Evolutionary conservation across 2,329 filamentous ascomycete genomes (phyloP).

Genomic region (Corynespora cassiicola): DNA sequence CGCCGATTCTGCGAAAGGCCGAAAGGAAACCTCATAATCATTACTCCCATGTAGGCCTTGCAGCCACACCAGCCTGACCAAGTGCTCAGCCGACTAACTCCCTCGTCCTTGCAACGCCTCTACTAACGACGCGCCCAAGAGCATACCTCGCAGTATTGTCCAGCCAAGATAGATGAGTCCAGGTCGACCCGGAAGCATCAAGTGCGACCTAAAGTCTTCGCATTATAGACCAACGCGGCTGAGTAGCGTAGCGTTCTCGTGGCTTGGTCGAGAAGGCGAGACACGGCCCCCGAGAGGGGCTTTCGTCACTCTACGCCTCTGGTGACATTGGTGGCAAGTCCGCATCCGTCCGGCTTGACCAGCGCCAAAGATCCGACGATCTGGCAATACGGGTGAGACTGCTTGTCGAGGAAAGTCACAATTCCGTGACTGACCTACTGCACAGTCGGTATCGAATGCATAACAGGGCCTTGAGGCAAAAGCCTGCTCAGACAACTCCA

Average conservation of each 20-base stretch:
- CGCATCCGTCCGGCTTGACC: constrained; percentile 16
- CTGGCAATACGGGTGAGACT: constrained; percentile 15
- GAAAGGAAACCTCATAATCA: no score
- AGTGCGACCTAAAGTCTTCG: constrained; percentile 7
- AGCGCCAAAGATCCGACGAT: constrained; percentile 10
- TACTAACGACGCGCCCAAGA: no score
- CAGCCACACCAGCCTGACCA: no score
- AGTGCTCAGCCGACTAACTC: no score
- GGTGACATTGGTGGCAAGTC: constrained; percentile 15
- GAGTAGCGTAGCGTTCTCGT: no score
- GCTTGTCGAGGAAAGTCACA: constrained; percentile 7
- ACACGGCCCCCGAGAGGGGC: constrained; percentile 6
- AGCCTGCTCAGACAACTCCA: constrained; percentile 14
- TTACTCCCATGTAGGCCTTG: no score
- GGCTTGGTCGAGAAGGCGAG: constrained; percentile 6
- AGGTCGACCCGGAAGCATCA: constrained; percentile 11
- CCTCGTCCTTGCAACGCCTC: no score
- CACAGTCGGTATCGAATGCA: constrained; percentile 20
- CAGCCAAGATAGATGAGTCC: no score
- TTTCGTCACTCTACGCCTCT: constrained; percentile 4
- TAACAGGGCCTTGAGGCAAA: constrained; percentile 23
- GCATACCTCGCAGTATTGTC: no score
- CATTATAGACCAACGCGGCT: no score
- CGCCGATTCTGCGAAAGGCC: no score
- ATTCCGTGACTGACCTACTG: constrained; percentile 20